A percentile compares a stretch with the other conserved stretches of the same genome.
phyloP scores from a whole-genome alignment of 148 eudicot genomes.

The Chenopodium suecicum region DNA sequence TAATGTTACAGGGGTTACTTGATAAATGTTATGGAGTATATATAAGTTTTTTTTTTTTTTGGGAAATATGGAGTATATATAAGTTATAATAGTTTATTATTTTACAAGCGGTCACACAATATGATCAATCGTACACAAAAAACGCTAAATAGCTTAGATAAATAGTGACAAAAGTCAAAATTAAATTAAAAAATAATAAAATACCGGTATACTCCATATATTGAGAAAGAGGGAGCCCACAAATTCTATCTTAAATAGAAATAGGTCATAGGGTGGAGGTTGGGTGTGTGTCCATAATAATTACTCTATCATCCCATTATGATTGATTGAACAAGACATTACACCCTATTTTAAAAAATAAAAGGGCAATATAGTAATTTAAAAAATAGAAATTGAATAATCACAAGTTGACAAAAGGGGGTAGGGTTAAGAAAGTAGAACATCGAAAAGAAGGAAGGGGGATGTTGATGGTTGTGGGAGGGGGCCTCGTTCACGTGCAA shows the following conservation, averaged over 20 bases:
- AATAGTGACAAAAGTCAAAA: background rate
- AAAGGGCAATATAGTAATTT: background rate
- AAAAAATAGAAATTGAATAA: background rate
- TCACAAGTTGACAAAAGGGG: conserved; percentile 1
- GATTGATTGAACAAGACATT: conserved; percentile 31
- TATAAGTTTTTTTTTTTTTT: too few relatives aligned
- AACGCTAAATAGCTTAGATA: too few relatives aligned
- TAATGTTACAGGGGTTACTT: too few relatives aligned
- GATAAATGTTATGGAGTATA: too few relatives aligned
- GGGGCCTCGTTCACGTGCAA: too few relatives aligned
- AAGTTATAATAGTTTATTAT: too few relatives aligned
- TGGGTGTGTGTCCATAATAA: conserved; percentile 16
- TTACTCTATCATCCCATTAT: conserved; percentile 27
- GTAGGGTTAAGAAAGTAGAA: conserved; percentile 11
- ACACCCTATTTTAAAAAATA: background rate
- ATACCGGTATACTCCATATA: too few relatives aligned
- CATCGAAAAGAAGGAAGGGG: conserved; percentile 4
- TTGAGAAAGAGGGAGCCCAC: background rate
- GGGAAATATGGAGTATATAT: too few relatives aligned
- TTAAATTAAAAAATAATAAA: too few relatives aligned
- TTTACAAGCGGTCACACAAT: too few relatives aligned
- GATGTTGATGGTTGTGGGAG: background rate
- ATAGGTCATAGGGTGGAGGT: background rate
- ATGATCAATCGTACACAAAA: background rate
- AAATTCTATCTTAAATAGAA: background rate